Evolutionary conservation across 1,284 basidiomycete species (phyloP).

Genomic region (Laetiporus sulphureus): DNA sequence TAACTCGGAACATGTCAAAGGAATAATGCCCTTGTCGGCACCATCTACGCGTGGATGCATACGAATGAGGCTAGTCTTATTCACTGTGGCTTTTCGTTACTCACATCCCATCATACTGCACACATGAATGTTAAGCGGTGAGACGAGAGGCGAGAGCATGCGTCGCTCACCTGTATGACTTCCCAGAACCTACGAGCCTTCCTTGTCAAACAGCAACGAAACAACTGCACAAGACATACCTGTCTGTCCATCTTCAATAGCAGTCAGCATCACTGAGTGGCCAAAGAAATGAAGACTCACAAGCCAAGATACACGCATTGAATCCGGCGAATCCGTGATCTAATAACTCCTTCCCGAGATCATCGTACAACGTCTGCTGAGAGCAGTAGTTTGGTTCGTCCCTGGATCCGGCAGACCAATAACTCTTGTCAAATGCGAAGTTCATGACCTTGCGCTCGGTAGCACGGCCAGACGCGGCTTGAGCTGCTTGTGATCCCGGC

Average conservation of each 20-base stretch:
- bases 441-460: slow-evolving; percentile 84
- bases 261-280: slow-evolving; percentile 12
- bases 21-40: slow-evolving; percentile 95
- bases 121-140: neutral
- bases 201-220: too few relatives aligned
- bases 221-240: slow-evolving; percentile 54
- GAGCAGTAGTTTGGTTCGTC: slow-evolving; percentile 87
- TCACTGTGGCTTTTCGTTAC: slow-evolving; percentile 28
- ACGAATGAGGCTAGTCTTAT: neutral
- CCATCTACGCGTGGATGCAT: slow-evolving; percentile 63
- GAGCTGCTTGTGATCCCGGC: slow-evolving; percentile 53
- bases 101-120: slow-evolving; percentile 96
- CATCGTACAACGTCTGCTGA: slow-evolving; percentile 91
- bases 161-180: slow-evolving; percentile 72
- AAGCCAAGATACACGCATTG: slow-evolving; percentile 96
- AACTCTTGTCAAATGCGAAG: slow-evolving; percentile 94
- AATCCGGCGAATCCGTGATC: slow-evolving; percentile 96
- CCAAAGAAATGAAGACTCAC: slow-evolving; percentile 47
- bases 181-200: slow-evolving; percentile 84
- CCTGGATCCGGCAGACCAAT: slow-evolving; percentile 88
- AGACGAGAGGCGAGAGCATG: neutral
- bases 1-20: slow-evolving; percentile 89
- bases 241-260: slow-evolving; percentile 71
- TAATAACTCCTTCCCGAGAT: slow-evolving; percentile 90
- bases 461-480: slow-evolving; percentile 59